A percentile compares a stretch with the other conserved stretches of the same genome.
phyloP scores from a whole-genome alignment of 164 flowering plant species.

The Magnolia kwangsiensis region DNA sequence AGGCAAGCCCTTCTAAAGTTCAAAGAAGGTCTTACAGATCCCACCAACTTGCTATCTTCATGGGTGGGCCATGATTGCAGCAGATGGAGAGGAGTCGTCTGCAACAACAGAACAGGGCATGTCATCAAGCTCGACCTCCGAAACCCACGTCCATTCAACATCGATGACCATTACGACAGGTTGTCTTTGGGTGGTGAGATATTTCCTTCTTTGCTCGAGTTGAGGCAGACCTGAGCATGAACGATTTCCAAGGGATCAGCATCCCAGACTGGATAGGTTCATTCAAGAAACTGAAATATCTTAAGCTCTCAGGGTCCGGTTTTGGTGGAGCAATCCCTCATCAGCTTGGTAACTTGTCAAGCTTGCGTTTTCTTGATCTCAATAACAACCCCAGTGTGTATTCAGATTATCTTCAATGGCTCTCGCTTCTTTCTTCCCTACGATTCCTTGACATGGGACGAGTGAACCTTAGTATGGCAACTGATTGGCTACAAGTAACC shows the following conservation, averaged over 20 bases:
- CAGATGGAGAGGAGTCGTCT: slow-evolving; percentile 6
- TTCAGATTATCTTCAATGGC: slow-evolving; percentile 1
- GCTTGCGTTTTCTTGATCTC: slow-evolving; percentile 6
- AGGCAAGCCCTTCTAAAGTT: slow-evolving; percentile 11
- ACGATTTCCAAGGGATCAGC: not conserved
- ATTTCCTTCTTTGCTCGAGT: slow-evolving; percentile 9
- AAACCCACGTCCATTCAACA: fast-evolving
- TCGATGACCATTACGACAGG: not conserved
- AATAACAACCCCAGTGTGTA: not conserved
- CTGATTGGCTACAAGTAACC: not conserved
- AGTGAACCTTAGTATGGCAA: not conserved
- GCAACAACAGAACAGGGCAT: slow-evolving; percentile 6
- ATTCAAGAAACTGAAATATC: not conserved
- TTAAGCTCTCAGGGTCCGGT: not conserved
- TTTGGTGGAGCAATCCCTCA: slow-evolving; percentile 10
- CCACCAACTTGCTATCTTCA: not conserved
- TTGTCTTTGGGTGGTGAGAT: slow-evolving; percentile 6
- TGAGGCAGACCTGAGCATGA: slow-evolving; percentile 11
- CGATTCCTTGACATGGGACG: not conserved
- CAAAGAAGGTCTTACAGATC: not conserved
- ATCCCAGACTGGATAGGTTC: slow-evolving; percentile 17
- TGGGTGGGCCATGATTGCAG: slow-evolving; percentile 11
- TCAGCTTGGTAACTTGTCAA: slow-evolving; percentile 16
- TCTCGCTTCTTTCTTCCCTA: slow-evolving; percentile 4
- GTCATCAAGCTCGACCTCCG: slow-evolving; percentile 11